Evolutionary conservation across 2,329 filamentous ascomycete genomes (phyloP).

Genomic region (Raffaelea albimanens): DNA sequence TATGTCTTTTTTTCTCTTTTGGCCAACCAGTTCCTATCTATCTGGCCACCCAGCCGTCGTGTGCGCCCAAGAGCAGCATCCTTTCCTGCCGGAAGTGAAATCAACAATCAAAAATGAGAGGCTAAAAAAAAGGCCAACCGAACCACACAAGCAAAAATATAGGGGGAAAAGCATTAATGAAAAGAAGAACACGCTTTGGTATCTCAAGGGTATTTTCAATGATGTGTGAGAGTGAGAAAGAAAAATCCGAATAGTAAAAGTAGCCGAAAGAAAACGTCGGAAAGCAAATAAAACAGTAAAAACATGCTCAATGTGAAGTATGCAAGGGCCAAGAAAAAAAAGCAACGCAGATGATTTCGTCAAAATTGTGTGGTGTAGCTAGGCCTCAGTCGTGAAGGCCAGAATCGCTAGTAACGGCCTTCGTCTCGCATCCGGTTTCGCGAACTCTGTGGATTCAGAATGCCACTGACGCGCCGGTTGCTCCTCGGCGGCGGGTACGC

Average conservation of each 20-base stretch:
- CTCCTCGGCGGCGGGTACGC: slow-evolving; percentile 28
- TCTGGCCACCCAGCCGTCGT: too few relatives aligned
- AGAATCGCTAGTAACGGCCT: slow-evolving; percentile 31
- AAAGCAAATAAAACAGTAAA: neutral
- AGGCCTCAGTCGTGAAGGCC: slow-evolving; percentile 3
- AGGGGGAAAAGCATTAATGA: too few relatives aligned
- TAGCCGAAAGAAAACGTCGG: neutral
- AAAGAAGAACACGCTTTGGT: neutral
- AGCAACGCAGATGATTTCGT: neutral
- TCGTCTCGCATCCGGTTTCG: slow-evolving; percentile 47
- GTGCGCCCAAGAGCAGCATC: too few relatives aligned
- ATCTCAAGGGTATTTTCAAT: slow-evolving; percentile 6
- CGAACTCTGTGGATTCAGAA: slow-evolving; percentile 39
- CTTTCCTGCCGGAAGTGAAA: too few relatives aligned
- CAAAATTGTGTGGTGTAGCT: slow-evolving; percentile 10
- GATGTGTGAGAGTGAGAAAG: too few relatives aligned
- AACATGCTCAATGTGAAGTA: neutral
- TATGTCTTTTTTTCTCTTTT: too few relatives aligned
- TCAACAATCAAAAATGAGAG: too few relatives aligned
- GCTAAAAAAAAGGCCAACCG: neutral
- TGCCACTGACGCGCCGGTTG: slow-evolving; percentile 46
- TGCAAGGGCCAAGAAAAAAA: slow-evolving; percentile 7
- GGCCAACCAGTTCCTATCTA: too few relatives aligned
- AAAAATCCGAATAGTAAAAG: too few relatives aligned
- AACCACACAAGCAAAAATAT: neutral